Evolutionary conservation across 305 asterid genomes (phyloP).

Genomic region (Fraxinus floribunda): DNA sequence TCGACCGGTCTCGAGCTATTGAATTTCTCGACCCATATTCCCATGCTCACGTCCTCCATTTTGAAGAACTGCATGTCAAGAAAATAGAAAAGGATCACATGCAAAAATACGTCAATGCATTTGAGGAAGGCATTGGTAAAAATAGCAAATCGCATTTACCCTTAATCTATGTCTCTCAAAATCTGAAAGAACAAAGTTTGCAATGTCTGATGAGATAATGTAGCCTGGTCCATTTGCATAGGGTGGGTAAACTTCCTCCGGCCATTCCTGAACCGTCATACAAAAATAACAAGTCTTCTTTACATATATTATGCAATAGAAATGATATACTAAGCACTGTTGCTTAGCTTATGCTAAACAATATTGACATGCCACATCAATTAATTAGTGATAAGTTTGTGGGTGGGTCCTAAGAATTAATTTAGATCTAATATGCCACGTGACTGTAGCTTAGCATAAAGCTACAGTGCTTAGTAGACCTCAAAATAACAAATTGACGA

Average conservation of each 20-base stretch:
- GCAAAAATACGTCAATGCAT: background rate
- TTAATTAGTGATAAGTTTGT: too few species aligned
- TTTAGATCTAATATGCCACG: too few species aligned
- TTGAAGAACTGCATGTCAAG: slow-evolving; percentile 54
- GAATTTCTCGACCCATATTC: slow-evolving; percentile 77
- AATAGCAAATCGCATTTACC: slow-evolving; percentile 29
- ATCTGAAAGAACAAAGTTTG: slow-evolving; percentile 51
- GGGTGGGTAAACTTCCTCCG: slow-evolving; percentile 82
- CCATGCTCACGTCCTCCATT: slow-evolving; percentile 93
- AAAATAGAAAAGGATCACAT: background rate
- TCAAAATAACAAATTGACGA: background rate
- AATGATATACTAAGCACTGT: background rate
- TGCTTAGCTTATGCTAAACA: too few species aligned
- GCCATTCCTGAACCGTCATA: slow-evolving; percentile 67
- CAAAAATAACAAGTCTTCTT: background rate
- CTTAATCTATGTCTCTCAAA: slow-evolving; percentile 61
- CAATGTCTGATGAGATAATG: slow-evolving; percentile 74
- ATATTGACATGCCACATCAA: too few species aligned
- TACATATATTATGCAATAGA: background rate
- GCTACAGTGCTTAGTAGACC: background rate
- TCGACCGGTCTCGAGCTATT: slow-evolving; percentile 53
- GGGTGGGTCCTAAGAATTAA: too few species aligned
- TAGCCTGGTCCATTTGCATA: slow-evolving; percentile 93
- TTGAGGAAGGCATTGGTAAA: background rate
- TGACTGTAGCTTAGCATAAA: too few species aligned